Evolutionary conservation across 2,329 filamentous ascomycete genomes (phyloP).

Genomic region (Penicillium glabrum): DNA sequence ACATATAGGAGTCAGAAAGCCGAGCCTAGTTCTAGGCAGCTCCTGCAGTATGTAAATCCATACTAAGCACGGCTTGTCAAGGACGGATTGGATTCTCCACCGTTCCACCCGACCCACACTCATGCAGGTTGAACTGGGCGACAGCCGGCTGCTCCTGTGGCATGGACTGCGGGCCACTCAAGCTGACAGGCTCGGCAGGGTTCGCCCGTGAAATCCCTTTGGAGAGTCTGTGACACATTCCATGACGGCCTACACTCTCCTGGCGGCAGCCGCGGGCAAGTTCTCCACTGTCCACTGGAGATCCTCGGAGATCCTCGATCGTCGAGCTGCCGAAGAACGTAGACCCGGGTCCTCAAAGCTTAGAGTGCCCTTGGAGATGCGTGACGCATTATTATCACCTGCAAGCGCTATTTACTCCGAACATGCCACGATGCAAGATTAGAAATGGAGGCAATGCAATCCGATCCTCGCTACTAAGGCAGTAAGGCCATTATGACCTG

Average conservation of each 20-base stretch:
- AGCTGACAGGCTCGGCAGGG: slow-evolving; percentile 18
- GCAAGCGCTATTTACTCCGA: neutral
- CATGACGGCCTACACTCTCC: slow-evolving; percentile 10
- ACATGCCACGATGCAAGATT: neutral
- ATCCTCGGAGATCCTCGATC: slow-evolving; percentile 2
- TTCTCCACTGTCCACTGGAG: slow-evolving; percentile 2
- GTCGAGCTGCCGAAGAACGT: neutral
- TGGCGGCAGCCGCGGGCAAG: slow-evolving; percentile 15
- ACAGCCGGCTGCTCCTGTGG: slow-evolving; percentile 20
- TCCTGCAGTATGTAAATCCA: slow-evolving; percentile 27
- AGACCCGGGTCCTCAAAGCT: neutral
- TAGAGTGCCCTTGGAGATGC: neutral
- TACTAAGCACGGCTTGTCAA: slow-evolving; percentile 21
- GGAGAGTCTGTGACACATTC: slow-evolving; percentile 24
- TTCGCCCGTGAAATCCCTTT: slow-evolving; percentile 15
- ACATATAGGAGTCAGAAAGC: slow-evolving; percentile 20
- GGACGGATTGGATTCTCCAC: slow-evolving; percentile 11
- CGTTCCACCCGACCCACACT: slow-evolving; percentile 22
- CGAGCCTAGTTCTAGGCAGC: slow-evolving; percentile 12
- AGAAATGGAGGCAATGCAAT: neutral
- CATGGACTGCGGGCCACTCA: slow-evolving; percentile 16
- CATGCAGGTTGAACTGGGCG: slow-evolving; percentile 23
- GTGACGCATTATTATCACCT: slow-evolving; percentile 1
- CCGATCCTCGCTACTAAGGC: slow-evolving; percentile 1
- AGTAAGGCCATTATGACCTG: slow-evolving; percentile 14